Evolutionary conservation across 2,329 filamentous ascomycete genomes (phyloP), one percentile per base, ranked within the genome.

Genomic region (Hypoxylon sp.): DNA sequence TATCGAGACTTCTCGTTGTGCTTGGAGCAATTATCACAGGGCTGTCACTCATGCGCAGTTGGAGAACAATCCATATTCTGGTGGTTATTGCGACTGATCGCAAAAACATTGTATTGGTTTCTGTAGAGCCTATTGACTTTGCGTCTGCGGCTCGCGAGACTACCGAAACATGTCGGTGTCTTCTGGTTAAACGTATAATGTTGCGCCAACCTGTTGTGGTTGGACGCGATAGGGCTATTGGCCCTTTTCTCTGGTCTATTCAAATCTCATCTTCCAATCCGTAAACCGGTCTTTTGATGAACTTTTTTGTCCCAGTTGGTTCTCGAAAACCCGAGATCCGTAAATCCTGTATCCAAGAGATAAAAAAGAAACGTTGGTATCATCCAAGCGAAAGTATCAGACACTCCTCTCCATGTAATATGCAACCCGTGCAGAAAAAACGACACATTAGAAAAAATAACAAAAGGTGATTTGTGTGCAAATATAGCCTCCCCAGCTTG

Each of bases 351-450:
- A 58, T 59, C 57, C 53, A 45, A 51, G 51, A 50, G 48, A 15
- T 12, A 44, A 55, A 40, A 43, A 51, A 44, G 37, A 56, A 61
- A 58, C 37, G 51, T 49, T 67, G 67, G 67, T 69, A 69, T 68
- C 66, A 67, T 68, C 64, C 66, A 64, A 68, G 61, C 63, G 63
- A 68, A 65, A 67, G 64, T 66, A 55, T 63, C 54, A 50, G 53
- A 58, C 46, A 51, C 57, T 38, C 54, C 51, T 34, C 52, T 48
- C 48, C 41, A 62, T 61, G 57, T 59, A 38, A 59, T 31, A 62
- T 57, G 56, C 62, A 60, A 32, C 44, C 61, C 54, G 53, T 53
- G 55, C 57, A 56, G n/a, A n/a, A n/a, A n/a, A 51, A 61, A 57
- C 57, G 48, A 56, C 58, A 55, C 40, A 63, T 62, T 57, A 61